Base-by-base conservation (phyloP, 2,329 filamentous ascomycete species). In the Chaetomium olivaceum region DNA sequence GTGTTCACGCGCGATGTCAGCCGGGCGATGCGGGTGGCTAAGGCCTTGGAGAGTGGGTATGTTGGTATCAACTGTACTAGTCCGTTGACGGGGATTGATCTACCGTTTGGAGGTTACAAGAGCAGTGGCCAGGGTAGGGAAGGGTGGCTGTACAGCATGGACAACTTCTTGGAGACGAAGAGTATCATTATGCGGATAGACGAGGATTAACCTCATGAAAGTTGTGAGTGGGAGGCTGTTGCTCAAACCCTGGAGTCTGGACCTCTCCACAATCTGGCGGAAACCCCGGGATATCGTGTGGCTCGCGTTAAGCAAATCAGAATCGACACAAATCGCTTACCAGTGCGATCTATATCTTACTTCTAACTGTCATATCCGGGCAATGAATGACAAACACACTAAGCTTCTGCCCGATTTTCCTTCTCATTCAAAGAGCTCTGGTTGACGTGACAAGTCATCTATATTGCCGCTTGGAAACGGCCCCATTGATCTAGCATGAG, bases 31-130 rank as follows among this genome's bases (percentile, higher is more conserved):
- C 74, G 79, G 8, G 75, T 83, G 1, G 77, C 82, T 11, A 83
- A 83, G 65, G 81, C 79, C 3, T 78, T 89, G 29, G 84, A 88
- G 73, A 82, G 84, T 2, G 87, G 87, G 0, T 86, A 85, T 75
- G 85, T 88, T 0, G 86, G 84, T 70, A 83, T 89, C 64, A 89
- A 87, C 59, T 74, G 72, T 66, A 79, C 78, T 0, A 78, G 76
- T 61, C 78, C 78, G 0, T 74, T 72, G 1, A 73, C 70, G n/a
- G 75, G 74, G 1, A 73, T 71, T 51, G 79, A 80, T 57, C 72
- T 76, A 72, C 78, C 79, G 0, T 80, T 81, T 70, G 80, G 79
- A 9, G 79, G 80, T 0, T 79, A 76, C 63, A 81, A 81, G 71
- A 74, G 74, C 56, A 78, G 77, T 67, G 78, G 78, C 0, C 71